Percentiles rank a stretch among this genome's conserved stretches.
Evolutionary conservation across 805 yeast species (phyloP).

Genomic region (Komagataella pseudopastoris): DNA sequence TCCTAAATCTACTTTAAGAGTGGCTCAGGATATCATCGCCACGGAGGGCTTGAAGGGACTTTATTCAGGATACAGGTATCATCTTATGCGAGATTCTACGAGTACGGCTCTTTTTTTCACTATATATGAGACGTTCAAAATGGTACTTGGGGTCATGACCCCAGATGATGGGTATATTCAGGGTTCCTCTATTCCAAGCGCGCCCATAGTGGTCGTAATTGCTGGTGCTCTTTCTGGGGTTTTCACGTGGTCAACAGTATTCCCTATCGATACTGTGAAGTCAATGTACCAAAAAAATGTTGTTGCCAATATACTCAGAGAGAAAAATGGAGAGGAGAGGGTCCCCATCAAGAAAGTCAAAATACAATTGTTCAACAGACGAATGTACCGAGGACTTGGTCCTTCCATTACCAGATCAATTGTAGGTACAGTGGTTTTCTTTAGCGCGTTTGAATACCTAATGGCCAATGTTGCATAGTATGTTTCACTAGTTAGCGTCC

Average conservation of each 20-base stretch:
- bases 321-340: conserved; percentile 30
- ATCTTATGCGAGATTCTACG: conserved; percentile 51
- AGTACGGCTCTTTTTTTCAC: conserved; percentile 67
- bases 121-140: conserved; percentile 61
- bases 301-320: conserved; percentile 50
- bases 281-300: conserved; percentile 64
- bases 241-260: conserved; percentile 59
- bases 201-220: conserved; percentile 35
- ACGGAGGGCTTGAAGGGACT: conserved; percentile 51
- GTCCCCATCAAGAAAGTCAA: conserved; percentile 19
- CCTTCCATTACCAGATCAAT: conserved; percentile 64
- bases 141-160: conserved; percentile 18
- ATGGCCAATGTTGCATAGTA: conserved; percentile 38
- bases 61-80: conserved; percentile 63
- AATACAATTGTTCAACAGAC: conserved; percentile 25
- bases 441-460: conserved; percentile 54
- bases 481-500: not conserved
- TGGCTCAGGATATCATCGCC: conserved; percentile 38
- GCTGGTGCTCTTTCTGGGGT: conserved; percentile 79
- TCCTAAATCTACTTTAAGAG: conserved; percentile 21
- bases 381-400: conserved; percentile 66
- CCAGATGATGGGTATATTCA: conserved; percentile 2
- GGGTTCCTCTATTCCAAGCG: conserved; percentile 7
- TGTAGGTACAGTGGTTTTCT: conserved; percentile 62
- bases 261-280: conserved; percentile 74